Evolutionary conservation across 1,139 yeast species (phyloP).

Genomic region (Kodamaea alishanica): DNA sequence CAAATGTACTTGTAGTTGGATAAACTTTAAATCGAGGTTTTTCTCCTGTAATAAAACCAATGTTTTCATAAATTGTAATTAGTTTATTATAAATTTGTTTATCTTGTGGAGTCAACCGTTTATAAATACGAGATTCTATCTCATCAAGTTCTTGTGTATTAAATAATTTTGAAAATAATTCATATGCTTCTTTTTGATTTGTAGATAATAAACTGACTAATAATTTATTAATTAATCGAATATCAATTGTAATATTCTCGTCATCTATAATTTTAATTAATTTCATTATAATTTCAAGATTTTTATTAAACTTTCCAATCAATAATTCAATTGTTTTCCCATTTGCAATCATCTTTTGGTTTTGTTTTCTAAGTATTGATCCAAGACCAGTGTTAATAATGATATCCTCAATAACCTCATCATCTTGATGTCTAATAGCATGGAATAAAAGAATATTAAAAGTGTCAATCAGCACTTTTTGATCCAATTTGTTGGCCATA

Average conservation of each 20-base stretch:
- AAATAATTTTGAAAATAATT: too few species aligned
- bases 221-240: constrained; percentile 16
- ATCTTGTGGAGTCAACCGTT: constrained; percentile 20
- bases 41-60: constrained; percentile 26
- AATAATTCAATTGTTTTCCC: constrained; percentile 8
- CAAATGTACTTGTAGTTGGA: constrained; percentile 29
- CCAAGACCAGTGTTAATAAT: constrained; percentile 5
- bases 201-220: neutral
- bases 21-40: constrained; percentile 3
- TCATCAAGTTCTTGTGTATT: constrained; percentile 7
- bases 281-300: neutral
- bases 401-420: constrained; percentile 9
- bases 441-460: constrained; percentile 23
- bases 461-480: constrained; percentile 14
- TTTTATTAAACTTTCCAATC: constrained; percentile 3
- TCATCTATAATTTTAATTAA: neutral
- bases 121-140: constrained; percentile 14
- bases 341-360: constrained; percentile 2
- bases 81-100: constrained; percentile 16
- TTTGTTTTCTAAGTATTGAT: neutral
- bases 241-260: constrained; percentile 13
- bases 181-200: constrained; percentile 2
- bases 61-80: constrained; percentile 17
- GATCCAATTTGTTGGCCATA: constrained; percentile 4
- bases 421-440: constrained; percentile 25